Conservation (phyloP, 805 yeast species). For the Yarrowia keelungensis region DNA sequence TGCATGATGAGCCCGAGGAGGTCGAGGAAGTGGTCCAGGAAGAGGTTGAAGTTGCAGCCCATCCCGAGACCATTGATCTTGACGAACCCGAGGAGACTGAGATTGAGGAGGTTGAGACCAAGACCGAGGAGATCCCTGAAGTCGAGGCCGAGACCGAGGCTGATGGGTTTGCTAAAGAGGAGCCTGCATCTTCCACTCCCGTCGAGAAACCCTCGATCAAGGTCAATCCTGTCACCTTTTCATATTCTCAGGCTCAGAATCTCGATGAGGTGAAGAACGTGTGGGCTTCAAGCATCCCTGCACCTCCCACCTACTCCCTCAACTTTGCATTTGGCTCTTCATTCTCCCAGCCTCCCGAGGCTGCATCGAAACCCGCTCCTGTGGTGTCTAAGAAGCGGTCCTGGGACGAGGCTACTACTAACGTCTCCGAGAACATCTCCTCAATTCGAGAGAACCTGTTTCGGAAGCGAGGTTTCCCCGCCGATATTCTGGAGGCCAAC, state of each 20-base stretch:
- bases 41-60: background rate
- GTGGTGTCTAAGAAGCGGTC: slow-evolving; percentile 13
- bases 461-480: slow-evolving; percentile 33
- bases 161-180: background rate
- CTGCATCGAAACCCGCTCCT: background rate
- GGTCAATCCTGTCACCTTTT: slow-evolving; percentile 16
- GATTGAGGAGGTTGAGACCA: background rate
- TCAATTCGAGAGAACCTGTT: slow-evolving; percentile 32
- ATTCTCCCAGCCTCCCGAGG: slow-evolving; percentile 3
- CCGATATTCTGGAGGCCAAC: slow-evolving; percentile 33
- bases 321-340: slow-evolving; percentile 33
- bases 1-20: background rate
- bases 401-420: slow-evolving; percentile 11
- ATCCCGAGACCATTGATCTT: background rate
- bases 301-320: background rate
- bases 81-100: background rate
- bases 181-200: too few species aligned
- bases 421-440: slow-evolving; percentile 26
- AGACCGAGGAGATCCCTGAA: background rate
- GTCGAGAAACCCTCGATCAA: too few species aligned
- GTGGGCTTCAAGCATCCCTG: slow-evolving; percentile 6
- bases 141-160: background rate
- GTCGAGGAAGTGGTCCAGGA: background rate
- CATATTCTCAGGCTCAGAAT: slow-evolving; percentile 22
- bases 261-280: slow-evolving; percentile 28